Percentiles rank a stretch among this genome's conserved stretches.
Evolutionary conservation across 306 rosid species (phyloP).

Genomic region (Canavalia ensiformis): DNA sequence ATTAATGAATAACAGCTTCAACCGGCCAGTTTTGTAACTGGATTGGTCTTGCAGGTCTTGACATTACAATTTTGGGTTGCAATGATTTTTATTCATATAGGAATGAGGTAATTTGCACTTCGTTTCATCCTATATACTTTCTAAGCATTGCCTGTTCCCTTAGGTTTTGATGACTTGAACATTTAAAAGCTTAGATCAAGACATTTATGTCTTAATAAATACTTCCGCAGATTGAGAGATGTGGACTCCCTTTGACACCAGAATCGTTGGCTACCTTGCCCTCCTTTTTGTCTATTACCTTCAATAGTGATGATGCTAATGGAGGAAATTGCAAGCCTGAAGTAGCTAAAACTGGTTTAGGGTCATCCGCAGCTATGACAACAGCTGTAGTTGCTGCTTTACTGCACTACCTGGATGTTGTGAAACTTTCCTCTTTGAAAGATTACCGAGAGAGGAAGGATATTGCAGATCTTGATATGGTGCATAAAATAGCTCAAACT

Average conservation of each 20-base stretch:
- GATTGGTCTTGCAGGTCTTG: slow-evolving; percentile 75
- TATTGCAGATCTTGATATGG: slow-evolving; percentile 69
- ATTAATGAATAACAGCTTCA: slow-evolving; percentile 5
- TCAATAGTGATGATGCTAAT: slow-evolving; percentile 73
- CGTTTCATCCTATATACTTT: slow-evolving; percentile 4
- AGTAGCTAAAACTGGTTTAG: slow-evolving; percentile 99
- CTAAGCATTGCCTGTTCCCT: neutral
- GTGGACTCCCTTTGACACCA: slow-evolving; percentile 82
- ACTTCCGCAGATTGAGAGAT: slow-evolving; percentile 78
- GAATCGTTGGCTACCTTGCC: slow-evolving; percentile 88
- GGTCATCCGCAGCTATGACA: slow-evolving; percentile 99
- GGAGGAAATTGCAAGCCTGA: slow-evolving; percentile 81
- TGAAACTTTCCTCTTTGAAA: slow-evolving; percentile 62
- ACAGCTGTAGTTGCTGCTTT: slow-evolving; percentile 96
- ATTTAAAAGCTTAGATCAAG: slow-evolving; percentile 21
- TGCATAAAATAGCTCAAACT: slow-evolving; percentile 94
- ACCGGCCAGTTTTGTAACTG: slow-evolving; percentile 46
- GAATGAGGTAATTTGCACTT: slow-evolving; percentile 71
- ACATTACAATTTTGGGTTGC: slow-evolving; percentile 91
- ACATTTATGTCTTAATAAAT: slow-evolving; percentile 40
- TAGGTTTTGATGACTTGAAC: neutral
- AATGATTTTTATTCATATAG: slow-evolving; percentile 93
- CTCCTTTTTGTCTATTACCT: slow-evolving; percentile 83
- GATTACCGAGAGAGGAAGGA: slow-evolving; percentile 59
- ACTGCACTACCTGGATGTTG: slow-evolving; percentile 90